Evolutionary conservation across 306 rosid species (phyloP), one percentile per base, ranked within the genome.

Genomic region (Begonia masoniana): DNA sequence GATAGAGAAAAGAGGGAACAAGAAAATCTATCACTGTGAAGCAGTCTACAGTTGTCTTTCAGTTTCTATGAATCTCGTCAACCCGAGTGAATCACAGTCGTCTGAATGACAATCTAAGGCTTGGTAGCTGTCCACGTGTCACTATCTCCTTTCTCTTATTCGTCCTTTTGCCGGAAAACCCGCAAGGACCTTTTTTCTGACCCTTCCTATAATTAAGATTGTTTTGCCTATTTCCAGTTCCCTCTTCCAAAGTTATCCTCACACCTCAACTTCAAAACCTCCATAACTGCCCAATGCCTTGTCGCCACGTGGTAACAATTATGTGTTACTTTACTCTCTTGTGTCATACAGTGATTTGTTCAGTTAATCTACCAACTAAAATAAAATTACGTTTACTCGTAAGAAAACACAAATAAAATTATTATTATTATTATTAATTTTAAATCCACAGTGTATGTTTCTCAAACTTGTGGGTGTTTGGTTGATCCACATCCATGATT

Each of bases 121-220:
- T 15, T 42, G n/a, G 13, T 6, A 21, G 17, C 7, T 2, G 19
- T 2, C 41, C 64, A 52, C 51, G 65, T 61, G 13, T 61, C 58
- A 39, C 41, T 36, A 51, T 61, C 65, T 13, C 21, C 51, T 42
- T 52, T 51, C 42, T 19, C 43, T 41, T 13, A 12, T 16, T 21
- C 47, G 57, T 51, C 56, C 64, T 60, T 3, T 16, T 2, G 10
- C 14, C 65, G 65, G 45, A 61, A 61, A 61, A 61, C 65, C 57
- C 65, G 65, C 65, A 43, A 47, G 54, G 10, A 52, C 57, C 1
- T 52, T 61, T 61, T 61, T 12, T 26, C 50, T 50, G 53, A 50
- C 53, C 53, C 21, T 50, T 9, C 53, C 53, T 15, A 61, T 51
- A 61, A 61, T 68, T 71, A 58, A 64, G 31, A 10, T 58, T 63